Evolutionary conservation across 2,329 filamentous ascomycete species (phyloP).

Genomic region (Fusarium sp.): DNA sequence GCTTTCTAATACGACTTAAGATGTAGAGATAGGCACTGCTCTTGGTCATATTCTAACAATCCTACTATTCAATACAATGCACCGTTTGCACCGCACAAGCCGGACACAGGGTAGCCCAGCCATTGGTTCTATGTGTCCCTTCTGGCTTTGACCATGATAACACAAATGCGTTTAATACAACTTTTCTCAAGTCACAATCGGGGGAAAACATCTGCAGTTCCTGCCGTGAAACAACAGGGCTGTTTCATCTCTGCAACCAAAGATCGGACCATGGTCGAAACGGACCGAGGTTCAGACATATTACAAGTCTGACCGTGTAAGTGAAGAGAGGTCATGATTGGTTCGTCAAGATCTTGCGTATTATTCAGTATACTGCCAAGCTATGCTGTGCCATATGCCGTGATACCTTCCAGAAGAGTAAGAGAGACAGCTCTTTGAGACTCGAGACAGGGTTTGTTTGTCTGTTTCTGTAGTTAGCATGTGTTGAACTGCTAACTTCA

Average conservation of each 20-base stretch:
- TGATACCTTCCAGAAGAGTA: constrained; percentile 40
- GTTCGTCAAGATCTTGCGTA: background rate
- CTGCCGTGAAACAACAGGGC: constrained; percentile 22
- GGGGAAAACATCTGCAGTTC: constrained; percentile 26
- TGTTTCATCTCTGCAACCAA: constrained; percentile 30
- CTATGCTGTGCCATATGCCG: constrained; percentile 10
- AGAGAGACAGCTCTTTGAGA: constrained; percentile 7
- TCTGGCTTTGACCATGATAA: constrained; percentile 2
- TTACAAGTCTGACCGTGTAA: constrained; percentile 20
- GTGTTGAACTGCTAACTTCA: constrained; percentile 1
- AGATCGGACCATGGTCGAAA: constrained; percentile 36
- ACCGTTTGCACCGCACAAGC: background rate
- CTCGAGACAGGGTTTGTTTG: constrained; percentile 2
- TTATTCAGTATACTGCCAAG: background rate
- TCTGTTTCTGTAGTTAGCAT: background rate
- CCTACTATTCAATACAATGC: background rate
- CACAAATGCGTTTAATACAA: background rate
- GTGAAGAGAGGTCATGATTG: constrained; percentile 15
- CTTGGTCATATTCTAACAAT: constrained; percentile 1
- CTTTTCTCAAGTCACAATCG: constrained; percentile 5
- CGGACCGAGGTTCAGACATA: constrained; percentile 37
- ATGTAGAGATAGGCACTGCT: constrained; percentile 1
- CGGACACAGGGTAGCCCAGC: background rate
- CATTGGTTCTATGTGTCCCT: background rate
- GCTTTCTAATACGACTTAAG: background rate